phyloP scores from a whole-genome alignment of 1,139 yeast species.

The Hemisphaericaspora xylofermentans region DNA sequence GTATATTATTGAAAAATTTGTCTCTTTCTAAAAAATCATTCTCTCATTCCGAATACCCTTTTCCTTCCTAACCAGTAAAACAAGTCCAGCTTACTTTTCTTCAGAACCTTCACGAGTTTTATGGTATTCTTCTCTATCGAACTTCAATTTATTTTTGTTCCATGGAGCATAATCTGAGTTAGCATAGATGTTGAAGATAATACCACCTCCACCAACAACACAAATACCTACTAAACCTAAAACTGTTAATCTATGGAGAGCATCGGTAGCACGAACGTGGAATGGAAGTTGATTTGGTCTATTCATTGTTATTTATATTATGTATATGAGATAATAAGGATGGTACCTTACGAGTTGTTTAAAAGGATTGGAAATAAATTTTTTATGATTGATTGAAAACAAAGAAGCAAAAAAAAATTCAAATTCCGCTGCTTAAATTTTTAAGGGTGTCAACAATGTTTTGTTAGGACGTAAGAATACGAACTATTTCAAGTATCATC shows the following conservation, averaged over 20 bases:
- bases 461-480: no score
- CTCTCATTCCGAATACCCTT: neutral
- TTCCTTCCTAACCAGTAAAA: neutral
- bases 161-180: conserved; percentile 49
- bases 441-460: no score
- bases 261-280: conserved; percentile 65
- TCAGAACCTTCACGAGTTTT: conserved; percentile 20
- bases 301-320: conserved; percentile 3
- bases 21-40: no score
- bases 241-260: conserved; percentile 80
- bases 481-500: no score
- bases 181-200: conserved; percentile 60
- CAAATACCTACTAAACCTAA: conserved; percentile 68
- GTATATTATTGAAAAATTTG: no score
- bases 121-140: conserved; percentile 34
- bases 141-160: conserved; percentile 43
- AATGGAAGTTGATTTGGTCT: conserved; percentile 42
- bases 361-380: neutral
- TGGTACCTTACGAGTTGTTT: neutral
- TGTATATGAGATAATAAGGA: neutral
- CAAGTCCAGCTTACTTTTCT: conserved; percentile 6
- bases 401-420: neutral
- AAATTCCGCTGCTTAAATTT: neutral
- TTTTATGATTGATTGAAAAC: neutral
- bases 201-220: conserved; percentile 53